Percentiles rank a stretch among this genome's conserved stretches.
These are phyloP conservation scores for Flaveria sonorensis DNA, from an alignment of 129 eudicot species.

Conservation along the genomic window DNA sequence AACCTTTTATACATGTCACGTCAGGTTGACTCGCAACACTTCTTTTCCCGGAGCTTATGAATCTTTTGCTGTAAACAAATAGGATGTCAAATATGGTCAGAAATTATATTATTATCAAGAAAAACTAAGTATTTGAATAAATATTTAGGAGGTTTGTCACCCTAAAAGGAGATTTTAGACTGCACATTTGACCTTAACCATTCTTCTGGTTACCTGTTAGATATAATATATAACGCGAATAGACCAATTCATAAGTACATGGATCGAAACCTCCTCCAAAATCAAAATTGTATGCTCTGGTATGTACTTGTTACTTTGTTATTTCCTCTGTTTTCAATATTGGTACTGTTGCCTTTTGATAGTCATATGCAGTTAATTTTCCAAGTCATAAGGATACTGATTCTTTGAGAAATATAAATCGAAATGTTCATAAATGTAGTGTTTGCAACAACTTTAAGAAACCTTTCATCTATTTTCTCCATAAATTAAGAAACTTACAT, in stretches of 20 bases:
- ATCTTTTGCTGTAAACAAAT: background rate
- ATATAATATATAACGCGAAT: background rate
- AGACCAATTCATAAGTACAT: background rate
- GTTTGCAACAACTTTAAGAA: background rate
- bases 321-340: background rate
- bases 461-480: background rate
- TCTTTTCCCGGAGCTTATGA: background rate
- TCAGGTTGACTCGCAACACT: background rate
- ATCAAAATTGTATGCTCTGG: background rate
- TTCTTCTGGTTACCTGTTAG: background rate
- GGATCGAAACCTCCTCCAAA: background rate
- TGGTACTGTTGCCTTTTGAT: background rate
- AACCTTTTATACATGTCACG: background rate
- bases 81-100: background rate
- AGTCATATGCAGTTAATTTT: constrained; percentile 16
- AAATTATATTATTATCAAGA: too few species aligned
- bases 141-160: background rate
- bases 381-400: background rate
- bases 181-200: background rate
- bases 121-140: too few species aligned
- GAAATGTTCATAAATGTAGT: background rate
- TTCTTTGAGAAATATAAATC: constrained; percentile 2
- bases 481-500: background rate
- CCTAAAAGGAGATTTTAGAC: background rate
- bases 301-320: constrained; percentile 6